Base-by-base conservation (phyloP, 805 yeast species). In the Starmerella roubikii region DNA sequence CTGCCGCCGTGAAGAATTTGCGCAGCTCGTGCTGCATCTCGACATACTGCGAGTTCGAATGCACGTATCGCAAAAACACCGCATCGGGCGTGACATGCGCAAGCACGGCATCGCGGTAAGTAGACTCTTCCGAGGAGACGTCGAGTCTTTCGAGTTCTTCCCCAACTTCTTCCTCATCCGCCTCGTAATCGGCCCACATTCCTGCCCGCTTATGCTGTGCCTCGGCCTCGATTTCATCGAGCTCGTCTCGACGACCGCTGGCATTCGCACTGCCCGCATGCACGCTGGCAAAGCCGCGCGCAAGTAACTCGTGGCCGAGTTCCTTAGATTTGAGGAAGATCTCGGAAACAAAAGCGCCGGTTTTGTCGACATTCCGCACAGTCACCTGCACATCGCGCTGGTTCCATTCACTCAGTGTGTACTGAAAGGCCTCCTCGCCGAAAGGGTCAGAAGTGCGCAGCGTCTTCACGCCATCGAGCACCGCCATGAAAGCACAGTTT, bases 301-400 rank as follows among this genome's bases (percentile, higher is more conserved):
- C 65, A 41, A 79, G 62, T 38, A 83, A 63, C 17, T 62, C 57
- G 12, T 67, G 61, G 50, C 78, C 86, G 31, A 60, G 51, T 8
- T 55, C 37, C 17, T 47, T 54, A n/a, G 43, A 39, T 8, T 58
- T 57, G 10, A 72, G 52, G 53, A 62, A 78, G 37, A 81, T 51
- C 51, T 75, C 72, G 34, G 93, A 91, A 52, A 81, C 72, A 53
- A 84, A 84, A 0, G 80, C 82, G 41, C 94, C 94, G 40, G 76
- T 65, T 53, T 75, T 79, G 55, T 84, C 94, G 37, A 71, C 70
- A 41, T 71, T 76, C 47, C 71, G 71, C 17, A 83, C 69, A 38
- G 77, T 78, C 46, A 83, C 62, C 46, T 71, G 74, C 31, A 83
- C 81, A 45, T 76, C 82, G 54, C 84, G 71, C 61, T 83, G 94